Percentiles rank a stretch among this genome's conserved stretches.
These are phyloP conservation scores for Globisporangium sylvaticum DNA, from an alignment of 352 stramenopile genomes.

Conservation along the genomic window DNA sequence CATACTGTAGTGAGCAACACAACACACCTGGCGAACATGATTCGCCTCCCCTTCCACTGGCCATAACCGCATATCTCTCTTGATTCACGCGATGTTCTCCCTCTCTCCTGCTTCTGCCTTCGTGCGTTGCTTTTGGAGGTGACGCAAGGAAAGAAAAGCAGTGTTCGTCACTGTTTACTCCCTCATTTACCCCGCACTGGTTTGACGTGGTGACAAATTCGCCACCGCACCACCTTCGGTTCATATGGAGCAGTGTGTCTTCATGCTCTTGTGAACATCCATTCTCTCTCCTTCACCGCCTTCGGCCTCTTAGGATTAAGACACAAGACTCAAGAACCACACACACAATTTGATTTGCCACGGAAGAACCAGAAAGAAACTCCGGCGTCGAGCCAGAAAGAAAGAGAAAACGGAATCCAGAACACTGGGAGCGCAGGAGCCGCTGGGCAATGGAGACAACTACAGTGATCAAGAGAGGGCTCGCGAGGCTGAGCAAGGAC, in stretches of 20 bases:
- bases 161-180: background rate
- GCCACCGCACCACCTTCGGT: background rate
- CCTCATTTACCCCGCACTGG: background rate
- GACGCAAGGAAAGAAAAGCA: background rate
- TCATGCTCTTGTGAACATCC: too few species aligned
- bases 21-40: background rate
- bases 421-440: too few species aligned
- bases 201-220: background rate
- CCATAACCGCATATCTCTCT: background rate
- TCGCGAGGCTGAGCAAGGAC: too few species aligned
- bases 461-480: too few species aligned
- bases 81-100: background rate
- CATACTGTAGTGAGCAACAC: background rate
- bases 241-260: background rate
- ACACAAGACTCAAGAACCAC: too few species aligned
- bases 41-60: background rate
- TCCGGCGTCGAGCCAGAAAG: too few species aligned
- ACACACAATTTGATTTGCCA: too few species aligned
- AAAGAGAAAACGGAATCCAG: too few species aligned
- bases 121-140: background rate
- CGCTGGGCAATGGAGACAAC: too few species aligned
- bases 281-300: too few species aligned
- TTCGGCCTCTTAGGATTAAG: too few species aligned
- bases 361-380: too few species aligned
- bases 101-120: background rate